A percentile compares a stretch with the other conserved stretches of the same genome.
phyloP scores from a whole-genome alignment of 2,329 filamentous ascomycete species.

The Cryphonectria parasitica region DNA sequence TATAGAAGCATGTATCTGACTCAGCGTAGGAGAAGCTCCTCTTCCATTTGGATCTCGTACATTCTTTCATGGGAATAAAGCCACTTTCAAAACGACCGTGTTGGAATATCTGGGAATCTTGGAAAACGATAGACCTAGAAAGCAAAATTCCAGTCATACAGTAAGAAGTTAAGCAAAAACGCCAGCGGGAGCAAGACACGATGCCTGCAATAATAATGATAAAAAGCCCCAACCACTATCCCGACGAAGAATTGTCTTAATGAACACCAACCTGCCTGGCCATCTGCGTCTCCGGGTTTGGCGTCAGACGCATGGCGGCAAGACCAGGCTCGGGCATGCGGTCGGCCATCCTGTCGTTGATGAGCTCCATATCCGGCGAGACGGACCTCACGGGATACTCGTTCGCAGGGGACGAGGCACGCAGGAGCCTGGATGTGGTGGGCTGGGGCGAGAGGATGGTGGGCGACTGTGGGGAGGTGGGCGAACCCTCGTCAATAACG shows the following conservation, averaged over 20 bases:
- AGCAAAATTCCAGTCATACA: not conserved
- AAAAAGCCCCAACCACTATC: no score
- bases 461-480: constrained; percentile 33
- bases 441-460: constrained; percentile 59
- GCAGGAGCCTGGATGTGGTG: constrained; percentile 57
- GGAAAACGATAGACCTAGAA: not conserved
- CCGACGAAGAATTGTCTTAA: not conserved
- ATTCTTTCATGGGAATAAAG: not conserved
- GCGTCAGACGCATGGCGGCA: constrained; percentile 47
- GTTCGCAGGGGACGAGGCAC: constrained; percentile 54
- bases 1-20: not conserved
- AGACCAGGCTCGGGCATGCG: constrained; percentile 56
- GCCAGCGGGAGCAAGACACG: not conserved
- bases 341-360: constrained; percentile 66
- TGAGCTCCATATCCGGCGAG: constrained; percentile 60
- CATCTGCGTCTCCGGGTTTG: constrained; percentile 52
- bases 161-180: not conserved
- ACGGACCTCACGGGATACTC: constrained; percentile 60
- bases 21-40: not conserved
- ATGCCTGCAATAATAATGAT: not conserved
- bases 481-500: constrained; percentile 46
- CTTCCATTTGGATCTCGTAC: not conserved
- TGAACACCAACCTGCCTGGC: constrained; percentile 25
- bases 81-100: not conserved
- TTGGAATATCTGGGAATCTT: not conserved